phyloP scores from a whole-genome alignment of 345 rosid genomes.

The Populus ilicifolia region DNA sequence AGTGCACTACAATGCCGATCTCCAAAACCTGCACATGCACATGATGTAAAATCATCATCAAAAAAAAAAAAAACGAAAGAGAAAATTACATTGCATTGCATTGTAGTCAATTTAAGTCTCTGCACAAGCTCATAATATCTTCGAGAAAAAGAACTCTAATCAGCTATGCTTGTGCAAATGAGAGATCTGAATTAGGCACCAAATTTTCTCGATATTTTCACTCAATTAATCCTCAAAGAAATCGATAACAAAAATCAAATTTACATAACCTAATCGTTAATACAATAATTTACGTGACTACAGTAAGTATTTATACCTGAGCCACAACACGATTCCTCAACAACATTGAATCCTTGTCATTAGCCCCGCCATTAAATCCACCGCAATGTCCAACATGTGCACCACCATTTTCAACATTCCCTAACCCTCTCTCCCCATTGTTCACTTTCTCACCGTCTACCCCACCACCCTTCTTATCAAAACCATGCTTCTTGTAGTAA shows the following conservation, averaged over 20 bases:
- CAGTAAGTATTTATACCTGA: neutral
- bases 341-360: neutral
- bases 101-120: too few species aligned
- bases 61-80: neutral
- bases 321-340: slow-evolving; percentile 16
- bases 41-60: neutral
- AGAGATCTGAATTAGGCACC: neutral
- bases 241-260: neutral
- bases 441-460: too few species aligned
- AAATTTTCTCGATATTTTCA: too few species aligned
- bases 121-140: neutral
- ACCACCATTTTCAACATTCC: neutral
- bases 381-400: neutral
- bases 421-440: neutral
- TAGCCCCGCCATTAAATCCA: neutral
- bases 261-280: neutral
- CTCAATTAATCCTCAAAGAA: neutral
- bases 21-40: slow-evolving; percentile 51
- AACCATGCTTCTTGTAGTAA: slow-evolving; percentile 14
- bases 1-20: slow-evolving; percentile 73
- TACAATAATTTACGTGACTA: neutral
- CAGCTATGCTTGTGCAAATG: neutral
- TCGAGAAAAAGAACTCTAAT: neutral
- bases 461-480: neutral
- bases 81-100: neutral